These are phyloP conservation scores for Hemileccinum rubropunctum DNA, from an alignment of 768 basidiomycete genomes.

Conservation along the genomic window DNA sequence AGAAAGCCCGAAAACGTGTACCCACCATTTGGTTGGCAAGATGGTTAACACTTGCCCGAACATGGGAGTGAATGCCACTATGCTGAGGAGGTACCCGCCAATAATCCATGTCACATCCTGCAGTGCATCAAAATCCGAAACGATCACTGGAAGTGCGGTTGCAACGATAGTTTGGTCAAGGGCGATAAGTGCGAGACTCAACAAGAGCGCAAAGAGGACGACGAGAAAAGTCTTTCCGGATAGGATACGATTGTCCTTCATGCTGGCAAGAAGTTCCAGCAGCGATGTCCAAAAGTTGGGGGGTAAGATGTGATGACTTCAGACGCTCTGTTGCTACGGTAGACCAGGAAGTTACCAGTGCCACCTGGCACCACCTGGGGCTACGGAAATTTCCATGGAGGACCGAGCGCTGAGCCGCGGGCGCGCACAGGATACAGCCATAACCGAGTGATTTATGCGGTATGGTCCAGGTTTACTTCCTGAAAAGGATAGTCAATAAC, in stretches of 20 bases:
- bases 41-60: conserved; percentile 8
- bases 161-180: conserved; percentile 49
- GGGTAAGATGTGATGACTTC: background rate
- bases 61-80: conserved; percentile 18
- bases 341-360: too few species aligned
- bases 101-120: conserved; percentile 53
- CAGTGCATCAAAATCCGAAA: conserved; percentile 11
- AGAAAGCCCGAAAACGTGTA: conserved; percentile 39
- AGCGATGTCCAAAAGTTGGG: background rate
- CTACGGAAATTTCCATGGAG: too few species aligned
- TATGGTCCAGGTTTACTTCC: too few species aligned
- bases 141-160: conserved; percentile 47
- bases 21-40: conserved; percentile 12
- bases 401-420: too few species aligned
- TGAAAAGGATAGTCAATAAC: too few species aligned
- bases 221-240: conserved; percentile 2
- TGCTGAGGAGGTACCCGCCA: conserved; percentile 63
- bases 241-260: conserved; percentile 9
- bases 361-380: too few species aligned
- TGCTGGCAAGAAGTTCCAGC: background rate
- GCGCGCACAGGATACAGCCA: too few species aligned
- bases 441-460: too few species aligned
- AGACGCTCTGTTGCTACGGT: background rate
- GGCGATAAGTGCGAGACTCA: conserved; percentile 11
- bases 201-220: conserved; percentile 4